Conservation (phyloP, 495 filamentous ascomycete species). For the Aspergillus egyptiacus region DNA sequence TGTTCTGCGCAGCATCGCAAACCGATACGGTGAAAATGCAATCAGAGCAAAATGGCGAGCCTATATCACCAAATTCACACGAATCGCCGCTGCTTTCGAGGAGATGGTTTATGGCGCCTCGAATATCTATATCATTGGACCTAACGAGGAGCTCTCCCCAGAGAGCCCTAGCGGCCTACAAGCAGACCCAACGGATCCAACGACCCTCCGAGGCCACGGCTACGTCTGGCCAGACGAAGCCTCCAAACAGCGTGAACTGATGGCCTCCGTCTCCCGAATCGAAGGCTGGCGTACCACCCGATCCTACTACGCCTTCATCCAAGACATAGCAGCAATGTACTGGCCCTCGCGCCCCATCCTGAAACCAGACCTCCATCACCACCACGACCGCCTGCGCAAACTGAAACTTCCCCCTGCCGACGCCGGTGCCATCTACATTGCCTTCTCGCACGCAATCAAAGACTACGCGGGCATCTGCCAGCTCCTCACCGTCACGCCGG, state of each 20-base stretch:
- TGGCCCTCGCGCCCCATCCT: conserved; percentile 66
- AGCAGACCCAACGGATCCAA: conserved; percentile 46
- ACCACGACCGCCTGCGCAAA: conserved; percentile 81
- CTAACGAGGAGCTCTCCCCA: conserved; percentile 42
- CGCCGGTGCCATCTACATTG: conserved; percentile 71
- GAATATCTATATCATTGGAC: conserved; percentile 78
- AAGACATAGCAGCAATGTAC: conserved; percentile 57
- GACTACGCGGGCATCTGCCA: conserved; percentile 87
- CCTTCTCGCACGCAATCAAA: conserved; percentile 67
- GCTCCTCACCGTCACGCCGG: conserved; percentile 77
- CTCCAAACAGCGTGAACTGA: conserved; percentile 75
- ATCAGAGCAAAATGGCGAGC: conserved; percentile 86
- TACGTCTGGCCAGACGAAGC: conserved; percentile 89
- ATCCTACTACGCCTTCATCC: conserved; percentile 91
- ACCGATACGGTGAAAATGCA: conserved; percentile 82
- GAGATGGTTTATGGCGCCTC: conserved; percentile 89
- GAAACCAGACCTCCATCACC: conserved; percentile 78
- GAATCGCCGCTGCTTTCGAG: conserved; percentile 89
- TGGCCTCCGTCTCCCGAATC: conserved; percentile 82
- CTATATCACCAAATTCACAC: conserved; percentile 85
- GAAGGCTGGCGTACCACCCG: conserved; percentile 94
- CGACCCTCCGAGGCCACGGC: conserved; percentile 71
- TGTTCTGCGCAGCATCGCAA: conserved; percentile 72
- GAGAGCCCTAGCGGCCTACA: conserved; percentile 44
- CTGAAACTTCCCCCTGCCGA: conserved; percentile 66